Conservation (phyloP, 1,139 yeast species). For the Geotrichum cucujoidarum region DNA sequence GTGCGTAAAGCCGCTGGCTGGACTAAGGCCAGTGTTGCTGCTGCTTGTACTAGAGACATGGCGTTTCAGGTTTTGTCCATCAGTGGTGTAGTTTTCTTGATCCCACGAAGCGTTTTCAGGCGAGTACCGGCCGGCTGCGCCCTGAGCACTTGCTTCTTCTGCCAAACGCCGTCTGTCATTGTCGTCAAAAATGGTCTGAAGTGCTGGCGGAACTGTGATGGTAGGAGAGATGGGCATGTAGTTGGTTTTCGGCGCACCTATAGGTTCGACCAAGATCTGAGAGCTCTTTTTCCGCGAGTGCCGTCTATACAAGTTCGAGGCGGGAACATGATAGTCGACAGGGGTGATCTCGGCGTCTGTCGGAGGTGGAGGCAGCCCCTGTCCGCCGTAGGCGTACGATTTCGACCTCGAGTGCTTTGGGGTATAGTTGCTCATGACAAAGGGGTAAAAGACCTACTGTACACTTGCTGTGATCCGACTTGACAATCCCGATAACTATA, state of each 20-base stretch:
- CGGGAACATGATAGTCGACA: conserved; percentile 11
- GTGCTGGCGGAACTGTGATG: conserved; percentile 18
- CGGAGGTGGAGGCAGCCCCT: conserved; percentile 14
- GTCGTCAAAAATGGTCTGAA: conserved; percentile 16
- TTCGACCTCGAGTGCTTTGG: conserved; percentile 18
- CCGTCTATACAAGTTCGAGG: conserved; percentile 28
- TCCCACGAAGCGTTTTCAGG: not conserved
- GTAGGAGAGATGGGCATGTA: conserved; percentile 20
- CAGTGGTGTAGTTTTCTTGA: not conserved
- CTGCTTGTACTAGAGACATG: conserved; percentile 7
- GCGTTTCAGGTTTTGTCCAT: conserved; percentile 1
- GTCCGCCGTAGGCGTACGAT: conserved; percentile 11
- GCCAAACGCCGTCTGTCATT: conserved; percentile 5
- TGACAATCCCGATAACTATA: too few species aligned
- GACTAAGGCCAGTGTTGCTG: conserved; percentile 7
- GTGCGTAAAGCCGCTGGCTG: conserved; percentile 1
- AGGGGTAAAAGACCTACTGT: too few species aligned
- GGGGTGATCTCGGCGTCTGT: conserved; percentile 18
- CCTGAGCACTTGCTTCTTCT: conserved; percentile 1
- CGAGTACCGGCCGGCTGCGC: not conserved
- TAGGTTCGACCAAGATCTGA: conserved; percentile 37
- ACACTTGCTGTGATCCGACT: too few species aligned
- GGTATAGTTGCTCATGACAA: conserved; percentile 11
- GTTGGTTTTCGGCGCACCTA: conserved; percentile 21
- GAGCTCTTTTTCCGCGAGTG: conserved; percentile 36